Evolutionary conservation across 169 alveolate genomes (phyloP).

Genomic region (Toxoplasma gondii): DNA sequence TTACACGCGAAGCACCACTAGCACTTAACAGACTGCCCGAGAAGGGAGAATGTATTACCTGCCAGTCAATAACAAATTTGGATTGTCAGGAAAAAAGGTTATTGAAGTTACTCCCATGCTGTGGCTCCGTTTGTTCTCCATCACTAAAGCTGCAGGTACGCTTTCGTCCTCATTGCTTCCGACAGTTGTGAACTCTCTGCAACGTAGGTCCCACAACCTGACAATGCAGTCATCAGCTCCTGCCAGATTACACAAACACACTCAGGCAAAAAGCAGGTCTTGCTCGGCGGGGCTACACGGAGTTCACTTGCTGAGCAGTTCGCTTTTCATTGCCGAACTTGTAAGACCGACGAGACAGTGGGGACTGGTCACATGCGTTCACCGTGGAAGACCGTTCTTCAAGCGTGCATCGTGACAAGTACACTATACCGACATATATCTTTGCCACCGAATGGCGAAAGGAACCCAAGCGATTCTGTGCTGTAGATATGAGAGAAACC

Average conservation of each 20-base stretch:
- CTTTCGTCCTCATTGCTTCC: background rate
- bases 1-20: background rate
- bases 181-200: background rate
- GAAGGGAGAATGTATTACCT: constrained; percentile 15
- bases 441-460: too few relatives aligned
- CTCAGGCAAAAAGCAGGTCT: background rate
- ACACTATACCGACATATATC: too few relatives aligned
- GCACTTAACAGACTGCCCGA: background rate
- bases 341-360: too few relatives aligned
- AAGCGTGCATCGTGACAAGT: too few relatives aligned
- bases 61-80: constrained; percentile 33
- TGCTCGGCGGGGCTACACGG: background rate
- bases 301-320: too few relatives aligned
- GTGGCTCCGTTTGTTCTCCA: constrained; percentile 46
- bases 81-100: constrained; percentile 9
- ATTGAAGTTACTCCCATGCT: constrained; percentile 64
- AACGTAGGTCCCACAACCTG: constrained; percentile 62
- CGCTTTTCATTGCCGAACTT: too few relatives aligned
- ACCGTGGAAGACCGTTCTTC: too few relatives aligned
- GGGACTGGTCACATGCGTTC: too few relatives aligned
- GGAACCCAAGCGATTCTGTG: too few relatives aligned
- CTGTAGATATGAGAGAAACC: background rate
- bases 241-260: background rate
- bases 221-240: constrained; percentile 67
- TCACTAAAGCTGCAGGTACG: background rate